Conservation (phyloP, 2,329 filamentous ascomycete genomes). For the Aureobasidium namibiae region DNA sequence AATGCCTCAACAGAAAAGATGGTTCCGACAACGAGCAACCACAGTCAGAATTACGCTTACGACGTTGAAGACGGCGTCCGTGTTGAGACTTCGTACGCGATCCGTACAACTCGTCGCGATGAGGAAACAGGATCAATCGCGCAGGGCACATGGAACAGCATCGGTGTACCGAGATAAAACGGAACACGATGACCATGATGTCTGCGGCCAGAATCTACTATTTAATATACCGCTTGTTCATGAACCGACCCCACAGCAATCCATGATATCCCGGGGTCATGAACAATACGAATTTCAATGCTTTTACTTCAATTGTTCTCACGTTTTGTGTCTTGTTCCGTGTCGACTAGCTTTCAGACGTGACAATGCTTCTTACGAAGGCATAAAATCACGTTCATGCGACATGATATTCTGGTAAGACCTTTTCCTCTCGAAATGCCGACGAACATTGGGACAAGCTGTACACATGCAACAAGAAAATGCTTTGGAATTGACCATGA, state of each 20-base stretch:
- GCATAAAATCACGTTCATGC: not conserved
- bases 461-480: too few relatives aligned
- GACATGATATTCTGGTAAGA: too few relatives aligned
- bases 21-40: not conserved
- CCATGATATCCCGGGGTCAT: slow-evolving; percentile 6
- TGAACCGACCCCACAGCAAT: not conserved
- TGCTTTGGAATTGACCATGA: not conserved
- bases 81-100: slow-evolving; percentile 4
- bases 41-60: not conserved
- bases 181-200: not conserved
- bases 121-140: not conserved
- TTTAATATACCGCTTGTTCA: not conserved
- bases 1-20: slow-evolving; percentile 2
- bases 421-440: not conserved
- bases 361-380: not conserved
- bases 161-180: not conserved
- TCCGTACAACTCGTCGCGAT: not conserved
- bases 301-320: not conserved
- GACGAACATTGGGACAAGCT: not conserved
- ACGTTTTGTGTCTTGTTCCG: not conserved
- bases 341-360: not conserved
- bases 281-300: not conserved
- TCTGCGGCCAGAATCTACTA: not conserved
- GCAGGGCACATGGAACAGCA: not conserved
- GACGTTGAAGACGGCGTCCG: not conserved